Conservation (phyloP, 768 basidiomycete species). For the Serendipita sp. region DNA sequence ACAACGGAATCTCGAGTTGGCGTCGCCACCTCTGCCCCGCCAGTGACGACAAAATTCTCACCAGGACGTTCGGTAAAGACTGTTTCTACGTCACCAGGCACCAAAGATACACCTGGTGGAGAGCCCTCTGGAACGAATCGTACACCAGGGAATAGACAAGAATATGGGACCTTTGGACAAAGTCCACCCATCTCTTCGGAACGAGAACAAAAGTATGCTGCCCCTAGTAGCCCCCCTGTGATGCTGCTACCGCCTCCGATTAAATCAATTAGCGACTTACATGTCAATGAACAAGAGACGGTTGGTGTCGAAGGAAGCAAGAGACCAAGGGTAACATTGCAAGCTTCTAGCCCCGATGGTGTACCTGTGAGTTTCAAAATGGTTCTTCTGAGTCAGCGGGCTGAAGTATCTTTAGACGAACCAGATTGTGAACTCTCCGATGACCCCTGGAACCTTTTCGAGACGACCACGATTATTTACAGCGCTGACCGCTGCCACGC, state of each 20-base stretch:
- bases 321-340: too few species aligned
- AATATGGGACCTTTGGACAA: constrained; percentile 11
- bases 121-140: neutral
- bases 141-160: neutral
- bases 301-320: neutral
- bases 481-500: neutral
- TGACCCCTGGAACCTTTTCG: neutral
- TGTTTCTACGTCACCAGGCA: neutral
- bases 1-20: neutral
- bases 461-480: neutral
- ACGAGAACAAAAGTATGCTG: neutral
- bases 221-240: neutral
- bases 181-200: constrained; percentile 7
- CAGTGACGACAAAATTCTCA: neutral
- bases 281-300: neutral
- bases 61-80: neutral
- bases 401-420: too few species aligned
- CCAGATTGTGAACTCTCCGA: too few species aligned
- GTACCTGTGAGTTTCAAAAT: too few species aligned
- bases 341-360: too few species aligned
- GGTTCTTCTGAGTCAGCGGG: too few species aligned
- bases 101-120: neutral
- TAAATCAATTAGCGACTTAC: constrained; percentile 7
- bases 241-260: constrained; percentile 10
- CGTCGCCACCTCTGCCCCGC: neutral